phyloP scores from a whole-genome alignment of 306 rosid species.

The Prunus campanulata region DNA sequence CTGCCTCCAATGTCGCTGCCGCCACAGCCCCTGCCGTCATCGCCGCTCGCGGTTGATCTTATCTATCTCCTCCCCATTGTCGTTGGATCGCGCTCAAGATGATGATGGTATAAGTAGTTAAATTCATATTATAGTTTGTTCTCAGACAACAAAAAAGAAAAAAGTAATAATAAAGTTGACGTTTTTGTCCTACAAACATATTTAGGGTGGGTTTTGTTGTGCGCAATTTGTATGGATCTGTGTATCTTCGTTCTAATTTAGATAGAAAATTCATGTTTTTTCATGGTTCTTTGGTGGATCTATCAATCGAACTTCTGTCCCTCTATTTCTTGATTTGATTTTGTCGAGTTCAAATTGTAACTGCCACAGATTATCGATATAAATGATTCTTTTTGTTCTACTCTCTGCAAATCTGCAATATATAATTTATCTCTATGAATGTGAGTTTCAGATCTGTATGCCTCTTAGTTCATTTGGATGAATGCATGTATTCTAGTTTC shows the following conservation, averaged over 20 bases:
- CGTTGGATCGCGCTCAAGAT: slow-evolving; percentile 25
- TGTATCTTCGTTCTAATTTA: slow-evolving; percentile 17
- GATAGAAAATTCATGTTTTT: slow-evolving; percentile 14
- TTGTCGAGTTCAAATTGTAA: slow-evolving; percentile 2
- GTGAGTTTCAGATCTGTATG: not conserved
- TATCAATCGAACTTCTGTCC: slow-evolving; percentile 9
- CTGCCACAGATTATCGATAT: not conserved
- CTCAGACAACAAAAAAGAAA: not conserved
- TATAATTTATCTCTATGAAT: not conserved
- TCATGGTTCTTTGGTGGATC: slow-evolving; percentile 27
- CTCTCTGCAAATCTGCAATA: not conserved
- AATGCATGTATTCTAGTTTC: not conserved
- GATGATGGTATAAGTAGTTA: not conserved
- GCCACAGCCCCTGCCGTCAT: slow-evolving; percentile 39
- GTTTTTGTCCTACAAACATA: slow-evolving; percentile 20
- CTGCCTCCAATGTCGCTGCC: slow-evolving; percentile 45
- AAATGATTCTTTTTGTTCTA: not conserved
- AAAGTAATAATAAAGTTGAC: slow-evolving; percentile 9
- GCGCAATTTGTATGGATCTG: slow-evolving; percentile 38
- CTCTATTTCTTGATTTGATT: not conserved
- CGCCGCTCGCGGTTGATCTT: slow-evolving; percentile 49
- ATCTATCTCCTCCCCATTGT: not conserved
- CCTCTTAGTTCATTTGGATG: not conserved
- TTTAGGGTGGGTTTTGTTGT: slow-evolving; percentile 17
- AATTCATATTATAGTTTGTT: slow-evolving; percentile 8